Evolutionary conservation across 495 filamentous ascomycete species (phyloP), one percentile per base, ranked within the genome.

Genomic region (Neurospora hispaniola): DNA sequence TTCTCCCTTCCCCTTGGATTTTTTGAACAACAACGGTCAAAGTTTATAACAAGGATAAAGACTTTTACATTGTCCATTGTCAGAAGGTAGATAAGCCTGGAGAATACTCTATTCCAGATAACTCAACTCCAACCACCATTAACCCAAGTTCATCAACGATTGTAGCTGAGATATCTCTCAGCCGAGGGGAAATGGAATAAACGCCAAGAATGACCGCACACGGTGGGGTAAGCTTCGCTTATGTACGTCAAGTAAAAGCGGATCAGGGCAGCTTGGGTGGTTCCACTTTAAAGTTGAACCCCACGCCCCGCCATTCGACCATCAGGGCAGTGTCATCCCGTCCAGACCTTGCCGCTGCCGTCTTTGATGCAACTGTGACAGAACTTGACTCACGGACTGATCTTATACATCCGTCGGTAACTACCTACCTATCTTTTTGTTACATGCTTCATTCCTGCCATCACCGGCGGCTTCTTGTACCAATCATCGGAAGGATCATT

Each of bases 231-330:
- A 35, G 9, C 27, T 18, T 8, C 54, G 27, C 54, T 14, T 35
- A 66, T 27, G 54, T 66, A 66, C 54, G 54, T 66, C 27, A 66
- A 66, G 12, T 18, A 66, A 5, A 66, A 66, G 27, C 35, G 54
- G 54, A 18, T 10, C 54, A 66, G 54, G 14, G 27, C 54, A 62
- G 54, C 27, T 66, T 4, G 14, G 6, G 54, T 14, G 6, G 54
- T 66, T 66, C 54, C 54, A 66, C 54, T 66, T 66, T 66, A 66
- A 66, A 66, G 54, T 66, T 66, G 54, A 35, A 66, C n/a, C n/a
- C n/a, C n/a, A n/a, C 54, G 27, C 54, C 54, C 54, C 54, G 54
- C 54, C 54, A 66, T 66, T 66, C 54, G 27, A 12, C 54, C 54
- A 27, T 62, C 54, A 62, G 39, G 39, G 39, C 39, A 39, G 7